phyloP scores from a whole-genome alignment of 306 rosid genomes.

The Fragaria nilgerrensis region DNA sequence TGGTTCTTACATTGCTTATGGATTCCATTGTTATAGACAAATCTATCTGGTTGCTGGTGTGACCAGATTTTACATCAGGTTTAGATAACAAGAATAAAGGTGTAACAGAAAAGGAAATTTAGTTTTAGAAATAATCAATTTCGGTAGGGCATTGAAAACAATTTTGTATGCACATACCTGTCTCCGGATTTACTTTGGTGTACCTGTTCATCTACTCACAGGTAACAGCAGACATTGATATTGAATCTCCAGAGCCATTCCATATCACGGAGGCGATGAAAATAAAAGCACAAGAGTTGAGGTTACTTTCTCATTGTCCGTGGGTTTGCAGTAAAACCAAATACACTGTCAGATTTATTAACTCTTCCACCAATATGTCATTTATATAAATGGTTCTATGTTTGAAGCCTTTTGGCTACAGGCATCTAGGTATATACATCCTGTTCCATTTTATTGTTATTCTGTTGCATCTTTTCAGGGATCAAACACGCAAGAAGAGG shows the following conservation, averaged over 20 bases:
- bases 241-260: conserved; percentile 52
- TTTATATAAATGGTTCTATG: not conserved
- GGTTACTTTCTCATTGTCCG: conserved; percentile 37
- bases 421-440: not conserved
- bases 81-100: not conserved
- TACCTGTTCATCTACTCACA: conserved; percentile 32
- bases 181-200: conserved; percentile 1
- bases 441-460: not conserved
- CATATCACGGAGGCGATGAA: conserved; percentile 56
- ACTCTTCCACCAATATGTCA: not conserved
- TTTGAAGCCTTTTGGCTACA: not conserved
- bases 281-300: conserved; percentile 54
- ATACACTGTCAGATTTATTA: not conserved
- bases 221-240: conserved; percentile 55
- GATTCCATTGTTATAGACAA: not conserved
- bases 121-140: not conserved
- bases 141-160: not conserved
- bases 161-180: not conserved
- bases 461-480: conserved; percentile 38
- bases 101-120: not conserved
- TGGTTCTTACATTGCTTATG: not conserved
- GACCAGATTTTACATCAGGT: not conserved
- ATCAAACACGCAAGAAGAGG: conserved; percentile 32
- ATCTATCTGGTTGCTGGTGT: not conserved
- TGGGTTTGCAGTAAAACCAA: not conserved